phyloP scores from a whole-genome alignment of 352 stramenopile species.

The Phytophthora crassamura region DNA sequence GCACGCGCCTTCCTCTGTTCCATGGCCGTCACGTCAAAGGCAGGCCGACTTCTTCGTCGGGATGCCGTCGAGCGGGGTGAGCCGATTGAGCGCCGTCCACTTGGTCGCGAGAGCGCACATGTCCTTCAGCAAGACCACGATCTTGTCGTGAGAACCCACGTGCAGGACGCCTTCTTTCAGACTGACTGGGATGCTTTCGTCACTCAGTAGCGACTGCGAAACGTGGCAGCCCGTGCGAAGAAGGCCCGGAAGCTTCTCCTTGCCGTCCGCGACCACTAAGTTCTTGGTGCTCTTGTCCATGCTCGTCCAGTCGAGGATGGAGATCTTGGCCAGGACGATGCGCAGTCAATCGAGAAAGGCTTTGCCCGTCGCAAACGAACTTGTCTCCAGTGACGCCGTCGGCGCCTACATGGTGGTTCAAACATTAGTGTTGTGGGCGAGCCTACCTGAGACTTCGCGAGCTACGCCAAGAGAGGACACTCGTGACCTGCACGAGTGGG shows the following conservation, averaged over 20 bases:
- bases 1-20: neutral
- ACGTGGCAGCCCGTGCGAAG: constrained; percentile 43
- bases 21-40: constrained; percentile 18
- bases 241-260: constrained; percentile 35
- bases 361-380: constrained; percentile 50
- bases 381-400: too few species aligned
- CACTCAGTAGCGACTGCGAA: neutral
- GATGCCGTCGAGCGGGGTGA: constrained; percentile 30
- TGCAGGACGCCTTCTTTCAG: constrained; percentile 30
- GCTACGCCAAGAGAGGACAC: too few species aligned
- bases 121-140: constrained; percentile 28
- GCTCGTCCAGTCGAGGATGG: constrained; percentile 77
- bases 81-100: constrained; percentile 25
- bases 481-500: too few species aligned
- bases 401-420: too few species aligned
- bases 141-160: constrained; percentile 5
- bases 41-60: constrained; percentile 42
- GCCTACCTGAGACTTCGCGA: too few species aligned
- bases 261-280: constrained; percentile 44
- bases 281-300: constrained; percentile 59
- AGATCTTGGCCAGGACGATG: constrained; percentile 71
- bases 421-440: too few species aligned
- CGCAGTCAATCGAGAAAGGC: constrained; percentile 72
- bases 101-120: constrained; percentile 35
- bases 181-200: constrained; percentile 9